Evolutionary conservation across 2,329 filamentous ascomycete genomes (phyloP).

Genomic region (Neophaeococcomyces mojaviensis): DNA sequence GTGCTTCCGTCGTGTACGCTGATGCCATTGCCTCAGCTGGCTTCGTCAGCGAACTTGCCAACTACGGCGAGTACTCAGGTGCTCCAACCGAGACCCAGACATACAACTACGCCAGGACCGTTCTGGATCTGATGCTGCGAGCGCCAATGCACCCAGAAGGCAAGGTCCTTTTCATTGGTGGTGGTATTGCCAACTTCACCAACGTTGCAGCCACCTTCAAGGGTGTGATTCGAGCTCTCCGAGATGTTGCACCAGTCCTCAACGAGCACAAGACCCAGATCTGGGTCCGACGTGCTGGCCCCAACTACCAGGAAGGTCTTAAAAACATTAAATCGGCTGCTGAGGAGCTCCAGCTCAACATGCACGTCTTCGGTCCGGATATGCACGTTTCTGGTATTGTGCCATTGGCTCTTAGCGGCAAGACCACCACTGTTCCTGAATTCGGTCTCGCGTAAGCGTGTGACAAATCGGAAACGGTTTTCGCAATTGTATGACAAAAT

Average conservation of each 20-base stretch:
- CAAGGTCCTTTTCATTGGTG: slow-evolving; percentile 98
- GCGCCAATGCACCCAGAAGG: slow-evolving; percentile 76
- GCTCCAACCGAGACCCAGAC: slow-evolving; percentile 98
- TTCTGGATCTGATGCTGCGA: slow-evolving; percentile 94
- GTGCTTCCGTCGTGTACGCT: slow-evolving; percentile 97
- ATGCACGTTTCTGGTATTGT: slow-evolving; percentile 94
- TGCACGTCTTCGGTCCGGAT: slow-evolving; percentile 79
- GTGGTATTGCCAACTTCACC: slow-evolving; percentile 99
- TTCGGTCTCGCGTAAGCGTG: slow-evolving; percentile 35
- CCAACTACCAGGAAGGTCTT: slow-evolving; percentile 99
- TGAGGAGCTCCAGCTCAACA: slow-evolving; percentile 86
- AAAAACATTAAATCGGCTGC: slow-evolving; percentile 99
- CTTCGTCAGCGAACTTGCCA: slow-evolving; percentile 92
- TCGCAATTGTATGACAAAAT: slow-evolving; percentile 4
- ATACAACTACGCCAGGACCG: slow-evolving; percentile 96
- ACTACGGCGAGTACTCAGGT: slow-evolving; percentile 99
- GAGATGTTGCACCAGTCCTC: slow-evolving; percentile 77
- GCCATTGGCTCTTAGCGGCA: slow-evolving; percentile 68
- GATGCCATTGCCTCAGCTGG: slow-evolving; percentile 96
- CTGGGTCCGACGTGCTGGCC: slow-evolving; percentile 84
- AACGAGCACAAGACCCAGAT: slow-evolving; percentile 97
- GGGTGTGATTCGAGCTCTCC: slow-evolving; percentile 93
- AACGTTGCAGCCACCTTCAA: slow-evolving; percentile 99
- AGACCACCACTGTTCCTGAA: slow-evolving; percentile 56
- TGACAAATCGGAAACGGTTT: background rate